Percentiles rank a stretch among this genome's conserved stretches.
These are phyloP conservation scores for Yamadazyma takamatsuzukensis DNA, from an alignment of 805 yeast genomes.

Conservation along the genomic window DNA sequence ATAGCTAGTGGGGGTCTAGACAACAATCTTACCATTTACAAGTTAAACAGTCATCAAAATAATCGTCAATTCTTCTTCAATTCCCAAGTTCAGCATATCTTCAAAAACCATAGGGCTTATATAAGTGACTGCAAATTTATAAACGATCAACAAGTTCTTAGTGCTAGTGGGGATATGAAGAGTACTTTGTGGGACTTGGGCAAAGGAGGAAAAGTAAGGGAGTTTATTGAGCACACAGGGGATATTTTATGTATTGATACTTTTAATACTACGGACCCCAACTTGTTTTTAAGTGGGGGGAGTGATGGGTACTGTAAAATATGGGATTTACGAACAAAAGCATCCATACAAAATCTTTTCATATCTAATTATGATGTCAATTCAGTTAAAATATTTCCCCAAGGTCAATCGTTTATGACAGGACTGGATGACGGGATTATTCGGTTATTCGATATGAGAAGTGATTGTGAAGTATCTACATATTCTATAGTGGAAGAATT, in stretches of 20 bases:
- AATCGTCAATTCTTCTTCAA: conserved; percentile 10
- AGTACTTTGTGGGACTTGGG: conserved; percentile 76
- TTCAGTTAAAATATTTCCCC: conserved; percentile 57
- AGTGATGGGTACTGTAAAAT: conserved; percentile 65
- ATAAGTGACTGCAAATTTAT: conserved; percentile 71
- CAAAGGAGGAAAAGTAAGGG: conserved; percentile 50
- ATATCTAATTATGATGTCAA: conserved; percentile 66
- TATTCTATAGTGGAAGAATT: conserved; percentile 29
- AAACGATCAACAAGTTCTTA: conserved; percentile 52
- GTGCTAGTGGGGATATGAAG: conserved; percentile 82
- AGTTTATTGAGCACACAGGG: conserved; percentile 65
- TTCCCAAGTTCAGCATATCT: conserved; percentile 41
- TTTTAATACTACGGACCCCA: conserved; percentile 15
- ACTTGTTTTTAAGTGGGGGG: conserved; percentile 56
- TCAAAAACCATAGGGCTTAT: conserved; percentile 82
- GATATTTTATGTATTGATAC: conserved; percentile 54
- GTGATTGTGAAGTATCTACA: conserved; percentile 63
- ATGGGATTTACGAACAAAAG: conserved; percentile 60
- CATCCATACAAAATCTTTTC: conserved; percentile 47
- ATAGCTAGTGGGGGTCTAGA: conserved; percentile 84
- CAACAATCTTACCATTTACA: conserved; percentile 71
- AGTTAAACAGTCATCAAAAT: conserved; percentile 17
- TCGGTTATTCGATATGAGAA: conserved; percentile 68
- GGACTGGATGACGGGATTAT: conserved; percentile 80
- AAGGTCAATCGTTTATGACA: conserved; percentile 63